Base-by-base conservation (phyloP, 2,329 filamentous ascomycete genomes). In the Cucurbitaria berberidis region DNA sequence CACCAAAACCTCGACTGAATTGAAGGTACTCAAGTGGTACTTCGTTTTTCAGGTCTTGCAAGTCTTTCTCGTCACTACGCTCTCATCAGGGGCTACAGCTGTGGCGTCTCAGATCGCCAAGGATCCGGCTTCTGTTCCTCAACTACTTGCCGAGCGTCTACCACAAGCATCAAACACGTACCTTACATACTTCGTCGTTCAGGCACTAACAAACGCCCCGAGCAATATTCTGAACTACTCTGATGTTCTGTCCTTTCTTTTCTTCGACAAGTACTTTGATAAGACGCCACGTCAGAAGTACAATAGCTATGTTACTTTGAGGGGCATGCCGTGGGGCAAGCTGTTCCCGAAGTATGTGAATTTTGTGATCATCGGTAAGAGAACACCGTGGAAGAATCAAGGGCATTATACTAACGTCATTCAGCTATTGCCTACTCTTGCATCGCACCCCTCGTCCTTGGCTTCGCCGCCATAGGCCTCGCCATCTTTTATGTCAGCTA, bases 111-210 rank as follows among this genome's bases (percentile, higher is more conserved):
- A 85, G 18, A 87, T 96, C 42, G 78, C 86, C 13, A 34, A 86
- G 0, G 64, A 91, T 3, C 91, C 92, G 0, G 72, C 78, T 2
- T 76, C 77, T 0, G 84, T 86, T 6, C 85, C 91, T 0, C 76
- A 72, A 0, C 76, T 96, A 34, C 81, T 96, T 3, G 88, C 92
- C 0, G 68, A 81, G 15, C 89, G 90, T 53, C 81, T 99, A 5
- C 95, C 95, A 16, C 87, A 85, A 50, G 87, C 91, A 0, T 93
- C 92, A 55, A 98, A 96, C 77, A 96, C 98, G 71, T 99, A 97
- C 75, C 88, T 98, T 18, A 91, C 89, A 0, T 99, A 98, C 77
- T 96, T 99, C 62, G 86, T 98, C 27, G 85, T 99, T 2, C 95
- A 98, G 75, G 96, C 93, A 29, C 76, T 98, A 52, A 88, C 88